A percentile compares a stretch with the other conserved stretches of the same genome.
phyloP scores from a whole-genome alignment of 257 asterid species.

The Echites panduratus region DNA sequence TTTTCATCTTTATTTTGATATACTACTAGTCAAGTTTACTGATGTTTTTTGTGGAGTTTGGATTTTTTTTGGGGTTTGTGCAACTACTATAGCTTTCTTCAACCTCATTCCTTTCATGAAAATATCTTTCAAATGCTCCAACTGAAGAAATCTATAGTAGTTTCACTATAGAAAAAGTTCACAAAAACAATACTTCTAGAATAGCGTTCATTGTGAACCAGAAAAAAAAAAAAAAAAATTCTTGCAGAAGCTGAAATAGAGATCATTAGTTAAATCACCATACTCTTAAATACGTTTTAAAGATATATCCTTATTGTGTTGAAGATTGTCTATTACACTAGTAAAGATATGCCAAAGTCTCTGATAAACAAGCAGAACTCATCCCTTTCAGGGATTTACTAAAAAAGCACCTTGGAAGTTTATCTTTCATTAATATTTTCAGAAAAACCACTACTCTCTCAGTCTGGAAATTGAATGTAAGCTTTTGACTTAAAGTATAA shows the following conservation, averaged over 20 bases:
- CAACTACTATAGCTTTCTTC: not conserved
- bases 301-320: not conserved
- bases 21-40: not conserved
- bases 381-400: not conserved
- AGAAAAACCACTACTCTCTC: no score
- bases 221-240: no score
- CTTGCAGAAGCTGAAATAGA: not conserved
- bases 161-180: not conserved
- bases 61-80: not conserved
- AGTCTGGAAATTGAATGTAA: no score
- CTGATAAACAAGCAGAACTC: not conserved
- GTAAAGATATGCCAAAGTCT: not conserved
- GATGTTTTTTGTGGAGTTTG: not conserved
- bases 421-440: not conserved
- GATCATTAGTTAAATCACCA: not conserved
- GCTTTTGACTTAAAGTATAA: no score
- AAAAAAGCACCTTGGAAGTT: not conserved
- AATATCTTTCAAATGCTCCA: not conserved
- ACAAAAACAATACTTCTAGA: not conserved
- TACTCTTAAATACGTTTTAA: not conserved
- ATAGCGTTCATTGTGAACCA: not conserved
- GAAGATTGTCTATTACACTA: not conserved
- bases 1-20: not conserved
- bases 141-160: not conserved
- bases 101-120: not conserved